Evolutionary conservation across 306 rosid species (phyloP).

Genomic region (Hippophae gyantsensis): DNA sequence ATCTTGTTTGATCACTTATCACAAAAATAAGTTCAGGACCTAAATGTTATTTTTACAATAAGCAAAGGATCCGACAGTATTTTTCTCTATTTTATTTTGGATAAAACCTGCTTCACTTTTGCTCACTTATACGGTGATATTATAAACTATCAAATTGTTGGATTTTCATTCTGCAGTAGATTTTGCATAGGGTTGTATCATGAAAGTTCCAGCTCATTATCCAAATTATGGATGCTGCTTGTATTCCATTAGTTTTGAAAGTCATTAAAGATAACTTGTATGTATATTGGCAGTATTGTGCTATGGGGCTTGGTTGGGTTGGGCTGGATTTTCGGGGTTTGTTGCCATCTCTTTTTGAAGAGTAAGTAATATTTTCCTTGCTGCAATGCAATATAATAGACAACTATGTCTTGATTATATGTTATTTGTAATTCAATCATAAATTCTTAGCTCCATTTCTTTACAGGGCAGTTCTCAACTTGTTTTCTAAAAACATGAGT

Average conservation of each 20-base stretch:
- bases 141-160: no score
- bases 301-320: slow-evolving; percentile 99
- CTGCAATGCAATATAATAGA: neutral
- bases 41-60: no score
- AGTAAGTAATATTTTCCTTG: slow-evolving; percentile 31
- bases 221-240: slow-evolving; percentile 2
- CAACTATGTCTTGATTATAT: neutral
- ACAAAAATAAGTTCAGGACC: no score
- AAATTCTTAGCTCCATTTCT: slow-evolving; percentile 23
- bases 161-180: no score
- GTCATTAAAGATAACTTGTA: slow-evolving; percentile 20
- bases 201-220: slow-evolving; percentile 1
- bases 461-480: slow-evolving; percentile 83
- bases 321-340: slow-evolving; percentile 94
- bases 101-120: no score
- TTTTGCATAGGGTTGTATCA: slow-evolving; percentile 4
- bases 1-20: no score
- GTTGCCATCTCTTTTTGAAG: slow-evolving; percentile 95
- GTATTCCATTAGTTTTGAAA: slow-evolving; percentile 9
- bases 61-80: no score
- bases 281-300: slow-evolving; percentile 64
- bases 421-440: slow-evolving; percentile 9
- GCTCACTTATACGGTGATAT: no score
- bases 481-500: slow-evolving; percentile 84
- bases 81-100: no score